Evolutionary conservation across 805 yeast genomes (phyloP), one percentile per base, ranked within the genome.

Genomic region (Komagataella phaffii): DNA sequence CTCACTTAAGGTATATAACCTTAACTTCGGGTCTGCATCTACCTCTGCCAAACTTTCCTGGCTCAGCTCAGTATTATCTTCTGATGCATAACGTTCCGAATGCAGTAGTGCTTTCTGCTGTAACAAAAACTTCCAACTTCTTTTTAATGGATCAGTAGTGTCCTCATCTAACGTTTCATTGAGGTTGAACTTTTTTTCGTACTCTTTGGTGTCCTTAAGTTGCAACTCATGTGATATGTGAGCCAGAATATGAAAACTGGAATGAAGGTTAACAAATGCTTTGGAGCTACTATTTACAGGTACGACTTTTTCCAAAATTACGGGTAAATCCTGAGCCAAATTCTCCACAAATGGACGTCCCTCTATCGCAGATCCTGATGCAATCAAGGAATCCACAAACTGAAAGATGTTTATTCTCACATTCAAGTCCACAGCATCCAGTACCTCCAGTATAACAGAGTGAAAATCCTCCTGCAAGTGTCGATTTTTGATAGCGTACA

Each of bases 401-500:
- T 80, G 86, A 53, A 87, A 73, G 6, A 86, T 73, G 55, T 83
- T 85, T 46, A 86, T 71, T 53, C 86, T 72, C 45, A 75, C 67
- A 59, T 86, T 85, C 47, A 86, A 58, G 66, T 80, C 80, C 14
- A 76, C 67, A 24, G 61, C 61, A 24, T 73, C 74, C 18, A 83
- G 66, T 46, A 79, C 79, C 53, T 81, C 90, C 46, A 83, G 61
- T 18, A 86, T 76, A 53, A 84, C 78, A 6, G 85, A 79, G 59
- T 80, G 80, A 55, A 85, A 69, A 61, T 84, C 88, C 56, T 83
- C 91, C 53, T 76, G 79, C 24, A 77, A 71, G 17, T 79, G 89
- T 44, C 68, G 61, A 58, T 82, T 71, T 55, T 75, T 73, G 54
- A 81, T 63, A 2, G 86, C 77, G 61, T 79, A 81, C 53, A 71